Conservation (phyloP, 1,284 basidiomycete genomes). For the Inonotus hispidus region DNA sequence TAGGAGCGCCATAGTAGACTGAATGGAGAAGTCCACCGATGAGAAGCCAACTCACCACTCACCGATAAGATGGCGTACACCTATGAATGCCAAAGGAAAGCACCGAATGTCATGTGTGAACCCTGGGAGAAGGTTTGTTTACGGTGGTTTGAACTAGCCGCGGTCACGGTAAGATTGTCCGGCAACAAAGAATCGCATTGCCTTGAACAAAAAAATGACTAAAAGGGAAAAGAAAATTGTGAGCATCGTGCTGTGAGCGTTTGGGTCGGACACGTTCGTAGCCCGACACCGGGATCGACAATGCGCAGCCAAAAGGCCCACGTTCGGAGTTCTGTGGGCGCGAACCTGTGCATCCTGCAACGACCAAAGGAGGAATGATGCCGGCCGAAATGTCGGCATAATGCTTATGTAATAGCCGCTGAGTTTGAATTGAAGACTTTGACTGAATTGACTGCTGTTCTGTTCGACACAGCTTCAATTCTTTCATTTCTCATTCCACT, state of each 20-base stretch:
- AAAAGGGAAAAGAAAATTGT: not conserved
- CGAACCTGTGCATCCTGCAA: not conserved
- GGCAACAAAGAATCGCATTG: not conserved
- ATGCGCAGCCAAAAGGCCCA: not conserved
- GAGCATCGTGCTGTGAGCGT: not conserved
- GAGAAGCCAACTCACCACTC: not conserved
- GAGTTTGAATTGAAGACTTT: conserved; percentile 3
- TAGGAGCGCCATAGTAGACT: not conserved
- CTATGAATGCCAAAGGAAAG: not conserved
- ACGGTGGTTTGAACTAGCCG: not conserved
- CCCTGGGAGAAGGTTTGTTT: conserved; percentile 5
- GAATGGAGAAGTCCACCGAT: not conserved
- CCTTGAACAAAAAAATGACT: not conserved
- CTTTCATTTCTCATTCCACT: not conserved
- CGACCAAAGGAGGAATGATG: not conserved
- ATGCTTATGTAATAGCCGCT: not conserved
- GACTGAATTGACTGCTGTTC: not conserved
- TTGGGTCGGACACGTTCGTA: not conserved
- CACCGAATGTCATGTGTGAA: not conserved
- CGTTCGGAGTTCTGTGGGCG: not conserved
- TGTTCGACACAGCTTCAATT: conserved; percentile 4
- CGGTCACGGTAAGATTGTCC: not conserved
- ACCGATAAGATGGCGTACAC: not conserved
- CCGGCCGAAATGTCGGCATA: not conserved
- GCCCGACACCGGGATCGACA: not conserved